Evolutionary conservation across 805 yeast genomes (phyloP), one percentile per base, ranked within the genome.

Genomic region (Diddensiella santjacobensis): DNA sequence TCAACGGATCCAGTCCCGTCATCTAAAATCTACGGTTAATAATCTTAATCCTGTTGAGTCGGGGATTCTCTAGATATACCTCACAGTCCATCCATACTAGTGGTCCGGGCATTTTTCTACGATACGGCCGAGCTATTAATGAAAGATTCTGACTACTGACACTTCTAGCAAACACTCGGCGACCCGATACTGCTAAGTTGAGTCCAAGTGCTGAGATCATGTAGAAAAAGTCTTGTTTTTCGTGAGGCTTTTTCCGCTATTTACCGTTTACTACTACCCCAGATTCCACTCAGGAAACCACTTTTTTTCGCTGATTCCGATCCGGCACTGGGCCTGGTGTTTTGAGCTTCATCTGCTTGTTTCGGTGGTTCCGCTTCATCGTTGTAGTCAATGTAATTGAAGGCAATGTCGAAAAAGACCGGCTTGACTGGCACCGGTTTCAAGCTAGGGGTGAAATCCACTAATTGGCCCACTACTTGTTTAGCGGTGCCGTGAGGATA

Each of bases 21-120:
- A 93, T 93, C 67, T 68, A 26, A 3, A 29, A 29, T 20, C 11
- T 11, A 13, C 50, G 3, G 17, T 10, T 20, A 4, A 30, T 17
- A 31, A 40, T 44, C 42, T 18, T 37, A 40, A 3, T 15, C 22
- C 17, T n/a, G 50, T n/a, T n/a, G n/a, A n/a, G n/a, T n/a, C n/a
- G n/a, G n/a, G n/a, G n/a, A n/a, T n/a, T n/a, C n/a, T n/a, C n/a
- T n/a, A n/a, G n/a, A n/a, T 64, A 15, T 40, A 64, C 70, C 65
- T 93, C 99, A 67, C 98, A 93, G 68, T 93, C 99, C 15, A 93
- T 75, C 99, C 99, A 93, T 3, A 93, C 95, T 17, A 91, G 52
- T 1, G 70, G 70, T 4, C 51, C 54, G 6, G 38, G 13, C 41
- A 11, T 17, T 18, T 17, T 35, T 35, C 18, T 13, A 6, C 38